Evolutionary conservation across 139 green algal genomes (phyloP), one percentile per base, ranked within the genome.

Genomic region (Picochlorum sp.): DNA sequence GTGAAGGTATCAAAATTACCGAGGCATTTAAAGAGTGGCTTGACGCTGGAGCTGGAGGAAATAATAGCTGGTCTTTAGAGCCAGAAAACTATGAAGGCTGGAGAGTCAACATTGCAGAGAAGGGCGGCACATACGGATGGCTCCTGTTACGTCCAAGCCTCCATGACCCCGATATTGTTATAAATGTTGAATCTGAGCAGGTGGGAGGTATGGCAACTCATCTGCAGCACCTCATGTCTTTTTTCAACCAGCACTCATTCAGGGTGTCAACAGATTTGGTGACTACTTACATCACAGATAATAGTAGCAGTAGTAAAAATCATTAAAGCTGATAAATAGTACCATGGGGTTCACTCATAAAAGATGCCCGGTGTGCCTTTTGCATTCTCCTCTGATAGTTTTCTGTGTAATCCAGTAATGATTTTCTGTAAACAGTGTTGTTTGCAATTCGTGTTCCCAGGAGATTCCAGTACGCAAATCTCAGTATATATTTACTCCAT

Each of bases 51-150:
- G 71, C 78, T 6, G 63, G n/a, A 28, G 70, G 71, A 10, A 59
- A 69, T 2, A n/a, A 58, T 4, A 23, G 75, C 50, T 94, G 87
- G 87, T 26, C 37, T 2, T 61, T 92, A 47, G 88, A 87, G 54
- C 30, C 74, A 28, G 85, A 87, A 41, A 97, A 96, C 71, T 80
- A 92, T 69, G 87, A 97, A 71, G 90, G 90, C 6, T 92, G 84
- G 81, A 78, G 89, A 2, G 80, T 95, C 10, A 56, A 65, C 3
- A 69, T 92, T 15, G 83, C 83, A 14, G 87, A 95, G 72, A 85
- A 78, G 20, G 75, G 79, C 4, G 86, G 84, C 49, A 69, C 74
- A n/a, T 61, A 78, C 38, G 92, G 92, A 2, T 97, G 92, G 92
- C 37, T 88, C 34, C 79, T 98, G 60, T 78, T 98, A 45, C 83